These are phyloP conservation scores for Backusella sp. DNA, from an alignment of 192 early-diverging fungal genomes.

Conservation along the genomic window DNA sequence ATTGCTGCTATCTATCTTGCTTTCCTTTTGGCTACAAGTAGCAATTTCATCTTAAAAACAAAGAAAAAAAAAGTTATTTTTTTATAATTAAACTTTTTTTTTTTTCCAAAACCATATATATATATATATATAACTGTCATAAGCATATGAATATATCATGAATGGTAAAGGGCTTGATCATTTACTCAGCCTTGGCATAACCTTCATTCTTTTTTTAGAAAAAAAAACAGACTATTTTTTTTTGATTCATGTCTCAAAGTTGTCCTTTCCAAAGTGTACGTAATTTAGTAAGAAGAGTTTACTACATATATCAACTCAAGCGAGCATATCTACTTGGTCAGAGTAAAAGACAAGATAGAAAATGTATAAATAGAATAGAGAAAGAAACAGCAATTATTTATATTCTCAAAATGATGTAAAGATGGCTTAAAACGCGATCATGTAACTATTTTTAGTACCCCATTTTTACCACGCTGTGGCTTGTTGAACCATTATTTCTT, in stretches of 20 bases:
- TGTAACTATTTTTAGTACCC: background rate
- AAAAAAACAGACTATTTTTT: background rate
- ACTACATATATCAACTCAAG: background rate
- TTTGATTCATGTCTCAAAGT: background rate
- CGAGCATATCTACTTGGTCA: background rate
- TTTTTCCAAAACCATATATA: no score
- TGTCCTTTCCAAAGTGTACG: background rate
- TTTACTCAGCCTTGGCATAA: background rate
- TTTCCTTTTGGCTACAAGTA: no score
- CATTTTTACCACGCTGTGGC: conserved; percentile 4
- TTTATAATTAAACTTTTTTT: no score
- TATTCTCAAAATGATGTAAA: background rate
- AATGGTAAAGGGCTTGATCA: background rate
- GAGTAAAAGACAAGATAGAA: background rate
- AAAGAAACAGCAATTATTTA: background rate
- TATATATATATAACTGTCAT: background rate
- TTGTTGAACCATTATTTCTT: background rate
- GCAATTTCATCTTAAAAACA: no score
- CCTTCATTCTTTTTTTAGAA: background rate
- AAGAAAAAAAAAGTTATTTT: no score
- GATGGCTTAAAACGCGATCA: background rate
- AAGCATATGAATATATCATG: background rate
- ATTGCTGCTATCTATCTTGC: no score
- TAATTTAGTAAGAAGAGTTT: background rate
- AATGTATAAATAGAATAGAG: background rate